Evolutionary conservation across 345 rosid genomes (phyloP).

Genomic region (Eucalyptus shirleyi): DNA sequence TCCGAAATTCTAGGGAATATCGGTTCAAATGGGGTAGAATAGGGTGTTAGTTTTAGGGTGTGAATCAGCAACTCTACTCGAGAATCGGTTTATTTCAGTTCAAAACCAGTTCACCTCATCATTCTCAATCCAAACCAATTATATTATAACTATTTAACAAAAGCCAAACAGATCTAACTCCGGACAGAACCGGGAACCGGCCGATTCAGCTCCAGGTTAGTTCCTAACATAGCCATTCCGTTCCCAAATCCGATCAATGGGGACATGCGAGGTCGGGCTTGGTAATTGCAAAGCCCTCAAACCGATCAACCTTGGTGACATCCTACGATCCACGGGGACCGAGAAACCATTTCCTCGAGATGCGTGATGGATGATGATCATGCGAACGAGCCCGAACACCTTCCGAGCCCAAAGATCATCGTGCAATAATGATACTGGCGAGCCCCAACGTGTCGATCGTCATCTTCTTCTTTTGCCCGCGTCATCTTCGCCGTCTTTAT

Average conservation of each 20-base stretch:
- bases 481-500: background rate
- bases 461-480: background rate
- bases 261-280: background rate
- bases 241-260: background rate
- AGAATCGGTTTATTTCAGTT: rapidly evolving
- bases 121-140: background rate
- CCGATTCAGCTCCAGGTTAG: background rate
- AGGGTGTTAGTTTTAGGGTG: background rate
- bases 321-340: background rate
- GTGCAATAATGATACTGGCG: background rate
- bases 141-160: background rate
- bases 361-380: background rate
- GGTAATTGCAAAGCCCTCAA: background rate
- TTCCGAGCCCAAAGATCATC: background rate
- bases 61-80: background rate
- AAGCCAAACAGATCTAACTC: background rate
- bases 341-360: background rate
- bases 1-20: rapidly evolving
- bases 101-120: background rate
- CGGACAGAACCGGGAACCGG: background rate
- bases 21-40: background rate
- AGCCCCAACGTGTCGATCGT: background rate
- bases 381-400: background rate
- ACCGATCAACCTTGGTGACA: background rate
- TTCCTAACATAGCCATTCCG: background rate